phyloP scores from a whole-genome alignment of 2,329 filamentous ascomycete genomes.

The Neoascochyta sp. region DNA sequence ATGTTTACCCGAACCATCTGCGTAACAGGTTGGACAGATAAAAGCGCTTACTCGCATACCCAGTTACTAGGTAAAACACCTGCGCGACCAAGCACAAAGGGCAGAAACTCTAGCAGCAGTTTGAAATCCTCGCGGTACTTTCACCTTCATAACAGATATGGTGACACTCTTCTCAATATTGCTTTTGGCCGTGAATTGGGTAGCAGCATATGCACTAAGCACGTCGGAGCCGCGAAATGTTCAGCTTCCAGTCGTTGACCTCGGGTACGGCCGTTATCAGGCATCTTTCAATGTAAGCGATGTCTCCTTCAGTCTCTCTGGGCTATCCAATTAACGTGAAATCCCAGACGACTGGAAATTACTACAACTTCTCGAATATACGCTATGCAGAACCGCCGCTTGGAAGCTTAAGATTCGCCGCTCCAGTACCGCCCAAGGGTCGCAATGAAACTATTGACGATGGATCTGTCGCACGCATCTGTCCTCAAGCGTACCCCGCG shows the following conservation, averaged over 20 bases:
- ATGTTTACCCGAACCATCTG: no score
- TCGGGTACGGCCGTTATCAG: slow-evolving; percentile 49
- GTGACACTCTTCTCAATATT: no score
- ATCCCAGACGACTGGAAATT: slow-evolving; percentile 21
- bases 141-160: no score
- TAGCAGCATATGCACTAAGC: background rate
- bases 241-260: slow-evolving; percentile 43
- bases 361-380: slow-evolving; percentile 52
- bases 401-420: slow-evolving; percentile 46
- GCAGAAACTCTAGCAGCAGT: no score
- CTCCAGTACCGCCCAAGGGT: slow-evolving; percentile 38
- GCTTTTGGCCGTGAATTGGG: no score
- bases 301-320: background rate
- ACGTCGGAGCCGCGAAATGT: background rate
- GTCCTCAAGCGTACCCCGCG: slow-evolving; percentile 21
- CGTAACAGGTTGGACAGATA: no score
- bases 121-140: no score
- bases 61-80: no score
- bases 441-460: slow-evolving; percentile 42
- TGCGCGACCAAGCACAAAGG: no score
- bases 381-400: slow-evolving; percentile 50
- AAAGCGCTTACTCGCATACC: no score
- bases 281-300: slow-evolving; percentile 39
- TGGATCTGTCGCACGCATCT: slow-evolving; percentile 28
- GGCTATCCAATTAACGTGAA: background rate